A percentile compares a stretch with the other conserved stretches of the same genome.
Evolutionary conservation across 257 asterid genomes (phyloP).

Genomic region (Fraxinus excelsior): DNA sequence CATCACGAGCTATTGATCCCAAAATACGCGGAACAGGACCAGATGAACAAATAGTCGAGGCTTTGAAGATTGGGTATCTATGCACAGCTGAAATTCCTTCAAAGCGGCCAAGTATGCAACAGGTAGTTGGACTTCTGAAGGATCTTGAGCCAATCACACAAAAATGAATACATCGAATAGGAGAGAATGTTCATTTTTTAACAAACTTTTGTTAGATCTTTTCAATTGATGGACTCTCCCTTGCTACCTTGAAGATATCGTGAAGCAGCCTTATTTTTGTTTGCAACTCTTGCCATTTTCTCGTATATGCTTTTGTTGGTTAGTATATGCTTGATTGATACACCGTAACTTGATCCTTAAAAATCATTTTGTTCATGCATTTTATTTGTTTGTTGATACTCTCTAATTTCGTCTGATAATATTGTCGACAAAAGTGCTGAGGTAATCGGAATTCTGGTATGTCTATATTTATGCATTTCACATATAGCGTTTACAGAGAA

Average conservation of each 20-base stretch:
- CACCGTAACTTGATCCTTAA: conserved; percentile 25
- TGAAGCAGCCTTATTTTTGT: conserved; percentile 42
- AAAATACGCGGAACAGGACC: conserved; percentile 67
- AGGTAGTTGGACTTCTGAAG: conserved; percentile 86
- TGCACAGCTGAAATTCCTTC: conserved; percentile 83
- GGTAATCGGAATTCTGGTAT: not conserved
- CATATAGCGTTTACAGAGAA: not conserved
- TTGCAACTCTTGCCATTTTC: conserved; percentile 15
- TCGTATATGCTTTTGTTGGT: conserved; percentile 21
- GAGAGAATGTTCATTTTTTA: not conserved
- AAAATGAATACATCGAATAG: conserved; percentile 25
- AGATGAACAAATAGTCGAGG: conserved; percentile 64
- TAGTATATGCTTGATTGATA: conserved; percentile 27
- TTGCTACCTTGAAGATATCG: conserved; percentile 37
- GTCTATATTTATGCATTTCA: not conserved
- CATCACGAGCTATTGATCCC: conserved; percentile 60
- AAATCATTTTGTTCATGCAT: conserved; percentile 9
- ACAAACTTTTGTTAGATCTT: conserved; percentile 5
- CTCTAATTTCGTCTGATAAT: not conserved
- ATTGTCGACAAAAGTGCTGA: not conserved
- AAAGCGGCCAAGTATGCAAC: conserved; percentile 86
- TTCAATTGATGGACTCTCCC: conserved; percentile 12
- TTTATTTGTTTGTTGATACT: conserved; percentile 6
- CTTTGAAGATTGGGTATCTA: conserved; percentile 80
- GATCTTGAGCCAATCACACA: conserved; percentile 64